These are phyloP conservation scores for Solanum raphanifolium DNA, from an alignment of 257 asterid genomes.

Conservation along the genomic window DNA sequence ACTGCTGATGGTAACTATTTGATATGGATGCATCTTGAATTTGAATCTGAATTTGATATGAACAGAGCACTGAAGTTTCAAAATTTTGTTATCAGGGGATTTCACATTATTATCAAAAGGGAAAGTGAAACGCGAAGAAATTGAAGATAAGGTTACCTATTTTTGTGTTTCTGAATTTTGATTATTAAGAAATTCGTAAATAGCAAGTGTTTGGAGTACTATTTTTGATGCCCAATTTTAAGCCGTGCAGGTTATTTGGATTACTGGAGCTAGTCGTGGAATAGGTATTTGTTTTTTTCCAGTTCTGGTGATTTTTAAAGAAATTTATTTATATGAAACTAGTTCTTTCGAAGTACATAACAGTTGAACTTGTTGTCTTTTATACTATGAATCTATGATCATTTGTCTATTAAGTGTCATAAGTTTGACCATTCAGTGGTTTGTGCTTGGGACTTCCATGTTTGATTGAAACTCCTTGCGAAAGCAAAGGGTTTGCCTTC, in stretches of 20 bases:
- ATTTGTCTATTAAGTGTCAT: neutral
- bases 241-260: conserved; percentile 72
- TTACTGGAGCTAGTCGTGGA: conserved; percentile 98
- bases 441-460: no score
- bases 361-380: neutral
- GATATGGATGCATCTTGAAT: neutral
- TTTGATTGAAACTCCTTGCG: no score
- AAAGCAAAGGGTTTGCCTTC: neutral
- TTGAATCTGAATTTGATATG: neutral
- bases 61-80: neutral
- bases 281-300: conserved; percentile 39
- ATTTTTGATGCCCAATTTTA: neutral
- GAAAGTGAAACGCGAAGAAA: conserved; percentile 65
- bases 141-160: conserved; percentile 63
- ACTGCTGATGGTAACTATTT: conserved; percentile 66
- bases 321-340: neutral
- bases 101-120: conserved; percentile 66
- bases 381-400: neutral
- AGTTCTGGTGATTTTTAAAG: neutral
- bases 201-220: neutral
- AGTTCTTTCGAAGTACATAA: neutral
- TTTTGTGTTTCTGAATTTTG: neutral
- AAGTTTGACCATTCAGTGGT: neutral
- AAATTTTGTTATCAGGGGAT: conserved; percentile 43
- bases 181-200: neutral